These are phyloP conservation scores for Fusarium continuum DNA, from an alignment of 2,329 filamentous ascomycete species.

Conservation along the genomic window DNA sequence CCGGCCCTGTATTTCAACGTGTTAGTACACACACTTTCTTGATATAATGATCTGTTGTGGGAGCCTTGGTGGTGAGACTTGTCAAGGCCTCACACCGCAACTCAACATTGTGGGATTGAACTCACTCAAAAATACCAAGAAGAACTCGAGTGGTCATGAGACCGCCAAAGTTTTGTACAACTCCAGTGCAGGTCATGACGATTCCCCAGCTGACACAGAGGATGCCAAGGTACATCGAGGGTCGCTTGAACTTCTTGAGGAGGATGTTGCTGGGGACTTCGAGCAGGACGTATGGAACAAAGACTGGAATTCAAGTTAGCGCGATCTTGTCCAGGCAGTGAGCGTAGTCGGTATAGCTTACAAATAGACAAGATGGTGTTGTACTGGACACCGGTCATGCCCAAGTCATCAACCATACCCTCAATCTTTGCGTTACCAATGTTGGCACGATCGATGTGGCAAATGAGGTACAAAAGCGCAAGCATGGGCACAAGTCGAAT, in stretches of 20 bases:
- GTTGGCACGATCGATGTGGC: slow-evolving; percentile 66
- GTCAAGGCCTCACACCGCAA: too few relatives aligned
- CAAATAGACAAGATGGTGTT: slow-evolving; percentile 64
- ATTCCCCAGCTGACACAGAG: slow-evolving; percentile 65
- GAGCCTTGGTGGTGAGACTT: too few relatives aligned
- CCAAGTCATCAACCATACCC: slow-evolving; percentile 47
- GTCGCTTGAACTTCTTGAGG: slow-evolving; percentile 40
- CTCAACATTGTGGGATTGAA: slow-evolving; percentile 1
- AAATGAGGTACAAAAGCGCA: slow-evolving; percentile 65
- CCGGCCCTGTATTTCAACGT: slow-evolving; percentile 57
- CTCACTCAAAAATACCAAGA: slow-evolving; percentile 69
- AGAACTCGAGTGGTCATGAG: slow-evolving; percentile 71
- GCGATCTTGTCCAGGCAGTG: rapidly evolving
- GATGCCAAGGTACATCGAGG: slow-evolving; percentile 36
- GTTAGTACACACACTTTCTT: too few relatives aligned
- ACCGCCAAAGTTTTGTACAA: slow-evolving; percentile 65
- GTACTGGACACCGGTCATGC: slow-evolving; percentile 67
- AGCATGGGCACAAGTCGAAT: slow-evolving; percentile 56
- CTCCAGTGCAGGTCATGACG: slow-evolving; percentile 71
- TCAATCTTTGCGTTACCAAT: slow-evolving; percentile 61
- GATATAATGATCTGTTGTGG: too few relatives aligned
- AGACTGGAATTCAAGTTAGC: slow-evolving; percentile 12
- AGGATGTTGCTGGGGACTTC: slow-evolving; percentile 44
- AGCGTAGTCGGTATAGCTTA: slow-evolving; percentile 64
- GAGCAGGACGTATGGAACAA: slow-evolving; percentile 37